Base-by-base conservation (phyloP, 768 basidiomycete genomes). In the Stropharia rugosoannulata region DNA sequence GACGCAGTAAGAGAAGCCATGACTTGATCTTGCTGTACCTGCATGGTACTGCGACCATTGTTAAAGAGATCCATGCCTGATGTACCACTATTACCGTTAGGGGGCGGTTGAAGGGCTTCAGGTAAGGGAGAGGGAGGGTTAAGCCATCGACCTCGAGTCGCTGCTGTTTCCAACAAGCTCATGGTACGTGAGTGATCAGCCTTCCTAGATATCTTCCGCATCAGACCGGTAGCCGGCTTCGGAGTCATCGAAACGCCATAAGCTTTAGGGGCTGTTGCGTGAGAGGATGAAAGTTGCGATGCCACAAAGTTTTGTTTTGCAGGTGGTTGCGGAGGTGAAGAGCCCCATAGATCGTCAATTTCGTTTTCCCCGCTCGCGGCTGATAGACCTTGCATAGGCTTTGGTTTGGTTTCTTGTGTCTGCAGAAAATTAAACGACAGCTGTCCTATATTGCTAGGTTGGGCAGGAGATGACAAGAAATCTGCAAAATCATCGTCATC, bases 401-500 rank as follows among this genome's bases (percentile, higher is more conserved):
- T 48, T 47, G 43, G 46, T 32, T 1, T 13, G 46, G 13, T 47
- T 51, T 4, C 19, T 22, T 22, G 43, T 36, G 27, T 45, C n/a
- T 52, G 50, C 15, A 40, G 40, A 46, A 65, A 64, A 16, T 59
- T 54, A 48, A 65, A 66, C 38, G 59, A 59, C 52, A 27, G 61
- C 25, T 52, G 55, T 15, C 56, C 40, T 11, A 52, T 42, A 40
- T 57, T 51, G 58, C 39, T 54, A 48, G 59, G 46, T 37, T 62
- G 54, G 16, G 68, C 51, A 22, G 75, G 71, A 1, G 75, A 75
- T 3, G 73, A 75, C 6, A 75, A 67, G 58, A 76, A 78, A 27
- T 82, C 82, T 5, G 79, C 73, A 61, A 86, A 89, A 46, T 85
- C 82, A 53, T 79, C 77, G 51, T 84, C 80, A 45, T 75, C 74